Conservation (phyloP, 805 yeast genomes). For the Lipomyces mesembrius region DNA sequence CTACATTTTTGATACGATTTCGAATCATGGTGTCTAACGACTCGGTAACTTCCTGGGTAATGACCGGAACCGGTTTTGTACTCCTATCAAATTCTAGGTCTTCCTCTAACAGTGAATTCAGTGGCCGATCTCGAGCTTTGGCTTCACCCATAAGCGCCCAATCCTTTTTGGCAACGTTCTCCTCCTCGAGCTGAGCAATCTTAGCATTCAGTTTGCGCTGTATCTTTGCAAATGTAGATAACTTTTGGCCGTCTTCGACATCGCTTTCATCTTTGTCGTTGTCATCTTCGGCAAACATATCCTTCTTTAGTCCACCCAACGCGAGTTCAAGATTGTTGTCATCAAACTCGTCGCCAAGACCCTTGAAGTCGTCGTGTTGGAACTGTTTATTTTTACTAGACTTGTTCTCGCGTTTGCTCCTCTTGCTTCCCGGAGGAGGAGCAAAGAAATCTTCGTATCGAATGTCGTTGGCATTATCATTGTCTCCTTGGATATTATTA, state of each 20-base stretch:
- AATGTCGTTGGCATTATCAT: constrained; percentile 43
- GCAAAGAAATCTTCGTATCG: constrained; percentile 50
- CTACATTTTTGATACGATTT: constrained; percentile 68
- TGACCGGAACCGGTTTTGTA: constrained; percentile 93
- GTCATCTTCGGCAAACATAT: constrained; percentile 52
- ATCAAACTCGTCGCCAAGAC: constrained; percentile 39
- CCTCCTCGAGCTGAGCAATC: constrained; percentile 78
- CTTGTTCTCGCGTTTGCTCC: not conserved
- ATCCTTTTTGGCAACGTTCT: constrained; percentile 84
- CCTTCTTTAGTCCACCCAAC: constrained; percentile 45
- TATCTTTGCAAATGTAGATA: constrained; percentile 65
- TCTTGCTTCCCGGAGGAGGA: constrained; percentile 41
- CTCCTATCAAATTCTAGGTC: constrained; percentile 89
- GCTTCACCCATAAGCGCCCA: constrained; percentile 98
- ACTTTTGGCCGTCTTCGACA: constrained; percentile 61
- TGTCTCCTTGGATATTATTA: constrained; percentile 2
- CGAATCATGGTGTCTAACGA: constrained; percentile 85
- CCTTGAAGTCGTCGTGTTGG: constrained; percentile 36
- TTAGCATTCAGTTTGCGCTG: constrained; percentile 77
- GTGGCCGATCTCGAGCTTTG: constrained; percentile 75
- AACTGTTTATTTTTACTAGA: constrained; percentile 19
- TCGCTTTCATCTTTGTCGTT: constrained; percentile 67
- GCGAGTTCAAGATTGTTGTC: constrained; percentile 41
- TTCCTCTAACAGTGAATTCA: constrained; percentile 80
- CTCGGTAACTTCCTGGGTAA: constrained; percentile 86